These are phyloP conservation scores for Turnera subulata DNA, from an alignment of 345 rosid genomes.

Conservation along the genomic window DNA sequence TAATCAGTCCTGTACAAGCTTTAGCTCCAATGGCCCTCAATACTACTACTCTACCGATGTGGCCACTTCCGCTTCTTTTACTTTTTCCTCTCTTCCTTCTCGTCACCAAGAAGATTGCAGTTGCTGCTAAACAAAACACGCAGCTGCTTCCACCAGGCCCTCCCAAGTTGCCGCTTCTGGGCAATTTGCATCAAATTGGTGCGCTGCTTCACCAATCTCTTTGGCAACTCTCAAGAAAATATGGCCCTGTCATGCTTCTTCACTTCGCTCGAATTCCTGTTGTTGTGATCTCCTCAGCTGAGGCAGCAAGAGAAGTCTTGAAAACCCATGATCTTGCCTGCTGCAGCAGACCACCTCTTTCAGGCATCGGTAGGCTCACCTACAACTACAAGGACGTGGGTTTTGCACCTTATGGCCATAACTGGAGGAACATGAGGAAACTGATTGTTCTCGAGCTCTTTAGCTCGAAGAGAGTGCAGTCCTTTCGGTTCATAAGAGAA, in stretches of 20 bases:
- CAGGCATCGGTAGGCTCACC: slow-evolving; percentile 9
- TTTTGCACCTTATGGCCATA: slow-evolving; percentile 14
- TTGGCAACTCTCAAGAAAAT: slow-evolving; percentile 1
- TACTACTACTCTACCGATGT: not conserved
- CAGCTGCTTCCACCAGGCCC: slow-evolving; percentile 17
- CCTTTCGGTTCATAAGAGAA: slow-evolving; percentile 8
- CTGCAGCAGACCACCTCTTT: slow-evolving; percentile 11
- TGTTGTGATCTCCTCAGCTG: slow-evolving; percentile 18
- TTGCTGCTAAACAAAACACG: not conserved
- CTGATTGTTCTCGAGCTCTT: slow-evolving; percentile 5
- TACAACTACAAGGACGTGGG: slow-evolving; percentile 17
- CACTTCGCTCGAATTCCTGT: slow-evolving; percentile 1
- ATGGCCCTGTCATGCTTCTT: slow-evolving; percentile 2
- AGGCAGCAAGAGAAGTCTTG: slow-evolving; percentile 22
- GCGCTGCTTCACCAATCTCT: slow-evolving; percentile 2
- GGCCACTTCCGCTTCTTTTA: not conserved
- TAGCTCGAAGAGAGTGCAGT: slow-evolving; percentile 17
- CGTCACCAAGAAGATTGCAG: not conserved
- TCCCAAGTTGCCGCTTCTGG: slow-evolving; percentile 5
- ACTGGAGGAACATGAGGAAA: slow-evolving; percentile 22
- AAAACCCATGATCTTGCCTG: slow-evolving; percentile 15
- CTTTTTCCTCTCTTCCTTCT: not conserved
- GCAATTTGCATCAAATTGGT: slow-evolving; percentile 13
- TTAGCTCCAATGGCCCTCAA: not conserved
- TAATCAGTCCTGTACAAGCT: too few species aligned